Base-by-base conservation (phyloP, 768 basidiomycete species). In the Exidia glandulosa region DNA sequence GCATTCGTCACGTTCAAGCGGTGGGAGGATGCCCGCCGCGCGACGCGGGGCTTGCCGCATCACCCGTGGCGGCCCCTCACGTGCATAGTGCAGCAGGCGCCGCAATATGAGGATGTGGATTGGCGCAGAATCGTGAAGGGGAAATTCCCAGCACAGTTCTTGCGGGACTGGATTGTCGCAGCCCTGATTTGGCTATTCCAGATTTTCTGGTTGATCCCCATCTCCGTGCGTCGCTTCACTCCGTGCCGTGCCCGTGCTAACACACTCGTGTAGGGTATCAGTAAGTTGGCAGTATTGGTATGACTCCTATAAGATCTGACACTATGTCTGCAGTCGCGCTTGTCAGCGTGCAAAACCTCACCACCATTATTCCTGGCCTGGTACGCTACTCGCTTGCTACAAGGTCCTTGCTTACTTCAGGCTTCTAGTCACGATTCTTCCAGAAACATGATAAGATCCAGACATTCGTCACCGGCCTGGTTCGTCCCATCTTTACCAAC, bases 401-500 rank as follows among this genome's bases (percentile, higher is more conserved):
- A 50, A n/a, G 14, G 23, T 27, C 23, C 10, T 50, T 27, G 23
- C 48, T 54, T 27, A 29, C 25, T 54, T 14, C 36, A 37, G 19
- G 14, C 50, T 9, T 45, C 19, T 12, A 45, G 2, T 25, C 30
- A 27, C 25, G 30, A 5, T 54, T 54, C 25, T 54, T 54, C 27
- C 6, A 6, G 4, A 10, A 31, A 4, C 50, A 54, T 25, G 14
- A 64, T 41, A 41, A 66, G 57, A 48, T 66, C 60, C 57, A 66
- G 37, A 31, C 66, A 9, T 59, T 66, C 3, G 55, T 65, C n/a
- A 61, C 62, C 2, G 55, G 59, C 25, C 61, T 72, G 30, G 68
- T 66, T 14, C 30, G 59, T 30, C 66, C 77, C 58, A 68, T 72
- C 0, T 61, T 61, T n/a, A 61, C 62, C 63, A 68, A 64, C 60